phyloP scores from a whole-genome alignment of 352 stramenopile species.

The Globisporangium solare region DNA sequence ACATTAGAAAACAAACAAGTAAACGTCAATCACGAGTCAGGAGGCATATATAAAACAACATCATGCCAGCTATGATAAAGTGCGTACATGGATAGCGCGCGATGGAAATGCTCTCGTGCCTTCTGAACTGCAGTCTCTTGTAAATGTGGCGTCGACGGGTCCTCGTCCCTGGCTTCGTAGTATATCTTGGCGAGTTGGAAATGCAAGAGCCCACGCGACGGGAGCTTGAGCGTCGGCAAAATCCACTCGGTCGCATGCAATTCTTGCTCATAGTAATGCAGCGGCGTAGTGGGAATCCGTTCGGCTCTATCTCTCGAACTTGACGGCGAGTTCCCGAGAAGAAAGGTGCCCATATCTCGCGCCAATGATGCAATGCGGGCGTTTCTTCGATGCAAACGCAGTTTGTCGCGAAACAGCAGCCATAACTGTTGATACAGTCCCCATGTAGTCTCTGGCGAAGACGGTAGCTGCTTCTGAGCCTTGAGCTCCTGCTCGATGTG shows the following conservation, averaged over 20 bases:
- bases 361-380: slow-evolving; percentile 22
- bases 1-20: not conserved
- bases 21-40: not conserved
- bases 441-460: slow-evolving; percentile 18
- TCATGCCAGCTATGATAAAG: not conserved
- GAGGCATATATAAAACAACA: too few species aligned
- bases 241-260: slow-evolving; percentile 37
- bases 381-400: slow-evolving; percentile 30
- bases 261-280: slow-evolving; percentile 26
- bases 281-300: slow-evolving; percentile 10
- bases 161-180: slow-evolving; percentile 9
- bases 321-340: slow-evolving; percentile 8
- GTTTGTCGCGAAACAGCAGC: slow-evolving; percentile 13
- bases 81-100: slow-evolving; percentile 35
- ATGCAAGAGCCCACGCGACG: slow-evolving; percentile 35
- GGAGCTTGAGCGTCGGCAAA: slow-evolving; percentile 28
- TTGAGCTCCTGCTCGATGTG: slow-evolving; percentile 4
- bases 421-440: slow-evolving; percentile 21
- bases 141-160: not conserved
- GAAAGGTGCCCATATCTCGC: slow-evolving; percentile 38
- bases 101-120: slow-evolving; percentile 25
- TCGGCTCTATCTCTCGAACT: not conserved
- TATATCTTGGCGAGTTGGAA: slow-evolving; percentile 42
- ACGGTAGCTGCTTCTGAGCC: not conserved
- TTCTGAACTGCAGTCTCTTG: slow-evolving; percentile 10